phyloP scores from a whole-genome alignment of 2,329 filamentous ascomycete genomes.

The Aspergillus sp. region DNA sequence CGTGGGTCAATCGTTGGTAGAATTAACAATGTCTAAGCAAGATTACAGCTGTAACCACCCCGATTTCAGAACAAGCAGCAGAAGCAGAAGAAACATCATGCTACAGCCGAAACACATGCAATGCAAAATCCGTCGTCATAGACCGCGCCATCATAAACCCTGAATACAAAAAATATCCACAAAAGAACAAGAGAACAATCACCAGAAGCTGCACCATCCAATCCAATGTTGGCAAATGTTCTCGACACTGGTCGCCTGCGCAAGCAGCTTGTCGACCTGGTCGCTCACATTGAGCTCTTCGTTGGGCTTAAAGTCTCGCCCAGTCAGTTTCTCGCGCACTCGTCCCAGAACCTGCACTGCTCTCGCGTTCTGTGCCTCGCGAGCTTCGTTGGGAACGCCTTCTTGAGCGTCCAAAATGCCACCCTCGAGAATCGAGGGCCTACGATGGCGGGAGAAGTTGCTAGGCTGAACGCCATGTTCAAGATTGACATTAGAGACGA shows the following conservation, averaged over 20 bases:
- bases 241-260: conserved; percentile 94
- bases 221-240: conserved; percentile 99
- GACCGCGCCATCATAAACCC: conserved; percentile 33
- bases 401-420: conserved; percentile 50
- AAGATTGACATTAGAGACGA: conserved; percentile 56
- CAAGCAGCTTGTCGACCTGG: conserved; percentile 93
- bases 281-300: conserved; percentile 83
- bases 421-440: conserved; percentile 71
- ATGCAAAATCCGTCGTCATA: conserved; percentile 33
- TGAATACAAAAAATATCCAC: conserved; percentile 18
- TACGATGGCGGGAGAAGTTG: conserved; percentile 67
- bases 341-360: conserved; percentile 89
- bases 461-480: conserved; percentile 63
- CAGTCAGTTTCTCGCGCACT: conserved; percentile 94
- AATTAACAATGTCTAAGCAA: neutral
- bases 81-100: conserved; percentile 19
- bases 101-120: conserved; percentile 21
- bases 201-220: conserved; percentile 99
- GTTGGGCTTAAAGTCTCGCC: conserved; percentile 83
- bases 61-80: conserved; percentile 3
- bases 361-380: conserved; percentile 88
- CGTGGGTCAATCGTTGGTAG: neutral
- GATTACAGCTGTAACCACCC: neutral
- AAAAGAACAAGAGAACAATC: conserved; percentile 27
- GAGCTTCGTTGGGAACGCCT: conserved; percentile 48